Percentiles rank a stretch among this genome's conserved stretches.
phyloP scores from a whole-genome alignment of 495 filamentous ascomycete species.

The Pyrenula aspistea region DNA sequence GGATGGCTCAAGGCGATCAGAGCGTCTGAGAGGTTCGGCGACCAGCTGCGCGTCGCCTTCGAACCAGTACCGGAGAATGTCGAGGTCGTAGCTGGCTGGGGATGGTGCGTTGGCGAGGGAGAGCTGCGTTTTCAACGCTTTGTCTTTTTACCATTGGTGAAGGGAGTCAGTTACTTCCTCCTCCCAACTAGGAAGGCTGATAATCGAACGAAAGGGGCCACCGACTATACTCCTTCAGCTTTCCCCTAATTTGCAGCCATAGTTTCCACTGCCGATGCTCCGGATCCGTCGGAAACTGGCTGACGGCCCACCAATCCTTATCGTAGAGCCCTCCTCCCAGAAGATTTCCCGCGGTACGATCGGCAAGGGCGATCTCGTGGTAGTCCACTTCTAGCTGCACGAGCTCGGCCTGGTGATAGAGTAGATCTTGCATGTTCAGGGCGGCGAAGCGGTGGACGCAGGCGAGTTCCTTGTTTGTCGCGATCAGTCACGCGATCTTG shows the following conservation, averaged over 20 bases:
- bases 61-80: slow-evolving; percentile 4
- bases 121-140: neutral
- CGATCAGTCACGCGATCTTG: slow-evolving; percentile 9
- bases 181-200: too few relatives aligned
- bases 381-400: slow-evolving; percentile 16
- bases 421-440: slow-evolving; percentile 17
- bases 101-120: neutral
- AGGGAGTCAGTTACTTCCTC: too few relatives aligned
- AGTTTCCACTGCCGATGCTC: neutral
- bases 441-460: slow-evolving; percentile 18
- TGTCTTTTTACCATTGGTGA: neutral
- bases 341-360: slow-evolving; percentile 1
- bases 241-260: neutral
- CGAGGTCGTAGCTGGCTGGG: neutral
- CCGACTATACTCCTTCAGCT: neutral
- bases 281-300: too few relatives aligned
- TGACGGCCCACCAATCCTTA: neutral
- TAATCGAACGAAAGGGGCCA: neutral
- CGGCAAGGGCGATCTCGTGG: slow-evolving; percentile 4
- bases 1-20: neutral
- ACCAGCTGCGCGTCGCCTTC: slow-evolving; percentile 1
- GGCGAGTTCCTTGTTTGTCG: slow-evolving; percentile 4
- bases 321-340: neutral
- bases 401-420: slow-evolving; percentile 24
- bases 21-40: neutral